Base-by-base conservation (phyloP, 345 rosid species). In the Salix caprea region DNA sequence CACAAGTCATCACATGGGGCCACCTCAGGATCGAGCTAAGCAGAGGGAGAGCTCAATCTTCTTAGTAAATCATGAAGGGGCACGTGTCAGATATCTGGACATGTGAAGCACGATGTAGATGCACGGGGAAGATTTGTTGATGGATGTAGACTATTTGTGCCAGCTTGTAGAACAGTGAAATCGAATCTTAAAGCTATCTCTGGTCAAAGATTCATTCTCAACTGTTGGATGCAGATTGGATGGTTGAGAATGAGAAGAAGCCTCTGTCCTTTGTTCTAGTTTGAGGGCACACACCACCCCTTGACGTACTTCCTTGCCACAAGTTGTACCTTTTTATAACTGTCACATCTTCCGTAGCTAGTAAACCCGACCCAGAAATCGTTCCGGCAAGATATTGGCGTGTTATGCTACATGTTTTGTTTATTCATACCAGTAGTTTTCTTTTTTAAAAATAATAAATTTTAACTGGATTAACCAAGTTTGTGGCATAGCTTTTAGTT, bases 151-250 rank as follows among this genome's bases (percentile, higher is more conserved):
- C 3, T 32, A 19, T 16, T 18, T 66, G 32, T 7, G 39, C n/a
- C 12, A 7, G 23, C 36, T 18, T 30, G 14, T 66, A 37, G 30
- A 56, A 81, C 80, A 72, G 82, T 39, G 30, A 73, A 84, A 80
- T 50, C 58, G 77, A 80, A 80, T 80, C 80, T 23, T 8, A 2
- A 40, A 40, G 44, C 9, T n/a, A 21, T 70, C 6, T 46, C 3
- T 50, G 76, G 90, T 86, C 84, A 85, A 86, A 87, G 85, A 87
- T 82, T 85, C 69, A 87, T 76, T 42, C 36, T 34, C 62, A 44
- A 77, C 81, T 76, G 87, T 80, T 76, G 11, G 88, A 85, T 85
- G 77, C 32, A 70, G 84, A 84, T 78, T 80, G 85, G 79, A 82
- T 84, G 88, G 86, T 73, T 74, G 81, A 77, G 64, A 37, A 19